Evolutionary conservation across 768 basidiomycete genomes (phyloP), one percentile per base, ranked within the genome.

Genomic region (Neoboletus brunneissimus): DNA sequence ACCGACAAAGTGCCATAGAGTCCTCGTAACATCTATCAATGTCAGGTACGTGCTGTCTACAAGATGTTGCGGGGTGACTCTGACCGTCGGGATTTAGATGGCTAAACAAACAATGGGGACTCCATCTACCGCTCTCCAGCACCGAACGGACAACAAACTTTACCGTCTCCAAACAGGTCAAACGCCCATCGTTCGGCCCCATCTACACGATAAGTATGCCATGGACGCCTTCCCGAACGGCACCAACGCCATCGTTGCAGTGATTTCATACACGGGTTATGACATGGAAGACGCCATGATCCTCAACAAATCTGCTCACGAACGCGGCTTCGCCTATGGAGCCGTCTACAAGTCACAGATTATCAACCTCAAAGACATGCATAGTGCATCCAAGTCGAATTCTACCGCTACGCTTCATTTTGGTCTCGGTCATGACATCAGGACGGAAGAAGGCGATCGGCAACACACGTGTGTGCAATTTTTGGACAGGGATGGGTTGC

Each of bases 271-370:
- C 70, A 99, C 97, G 4, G 97, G 97, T 4, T 99, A 99, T 73
- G 97, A 99, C 72, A 99, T 99, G 97, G 97, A 99, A 76, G 97
- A 99, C 65, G 97, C 97, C 62, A 99, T 99, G 97, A 99, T 99
- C 63, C 77, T 99, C 50, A 99, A 99, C 74, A 99, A 99, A 75
- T 98, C 95, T 1, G 89, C 94, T 3, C 94, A 99, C 69, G 97
- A 99, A 75, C 88, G 97, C 32, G 97, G 97, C 0, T 99, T 99
- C 69, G 94, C 81, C 1, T 96, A 98, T 68, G 97, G 97, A 27
- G 92, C 94, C 1, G 85, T 99, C 32, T 98, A 98, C 80, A 98
- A 98, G 72, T 87, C 92, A 5, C 86, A 94, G 67, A 89, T 90
- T 40, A 79, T 98, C 55, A 96, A 98, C 72, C 80, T 99, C 18